Conservation (phyloP, 73 alveolate genomes). For the Effrenium voratum region DNA sequence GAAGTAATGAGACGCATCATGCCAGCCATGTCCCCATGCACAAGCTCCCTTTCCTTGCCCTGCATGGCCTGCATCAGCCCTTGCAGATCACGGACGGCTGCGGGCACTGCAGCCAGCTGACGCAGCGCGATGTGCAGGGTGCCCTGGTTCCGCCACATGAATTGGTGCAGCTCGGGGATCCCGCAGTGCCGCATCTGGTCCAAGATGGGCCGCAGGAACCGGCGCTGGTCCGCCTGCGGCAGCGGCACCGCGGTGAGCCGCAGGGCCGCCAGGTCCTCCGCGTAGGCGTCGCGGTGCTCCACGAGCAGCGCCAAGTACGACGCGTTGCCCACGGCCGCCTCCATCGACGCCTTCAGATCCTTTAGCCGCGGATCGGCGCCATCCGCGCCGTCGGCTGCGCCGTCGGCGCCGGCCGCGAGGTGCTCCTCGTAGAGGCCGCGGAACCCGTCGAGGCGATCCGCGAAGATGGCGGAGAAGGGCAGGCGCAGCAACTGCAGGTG, state of each 20-base stretch:
- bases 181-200: background rate
- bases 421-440: background rate
- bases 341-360: slow-evolving; percentile 8
- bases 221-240: slow-evolving; percentile 30
- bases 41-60: background rate
- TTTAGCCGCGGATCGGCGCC: background rate
- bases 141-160: slow-evolving; percentile 62
- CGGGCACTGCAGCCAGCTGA: background rate
- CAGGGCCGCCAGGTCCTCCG: slow-evolving; percentile 37
- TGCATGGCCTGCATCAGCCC: slow-evolving; percentile 32
- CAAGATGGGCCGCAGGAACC: slow-evolving; percentile 47
- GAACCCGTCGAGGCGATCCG: slow-evolving; percentile 5
- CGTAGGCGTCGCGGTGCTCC: slow-evolving; percentile 31
- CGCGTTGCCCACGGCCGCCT: background rate
- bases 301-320: background rate
- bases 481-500: slow-evolving; percentile 37
- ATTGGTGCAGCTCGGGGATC: slow-evolving; percentile 27
- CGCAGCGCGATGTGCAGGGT: background rate
- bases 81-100: background rate
- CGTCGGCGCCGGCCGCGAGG: background rate
- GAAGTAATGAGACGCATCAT: slow-evolving; percentile 8
- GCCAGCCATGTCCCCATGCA: too few relatives aligned
- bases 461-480: slow-evolving; percentile 34
- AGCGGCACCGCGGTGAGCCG: slow-evolving; percentile 66
- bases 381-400: background rate